Percentiles rank a stretch among this genome's conserved stretches.
These are phyloP conservation scores for Saccharomyces hybrid DNA, from an alignment of 1,139 yeast genomes.

Conservation along the genomic window DNA sequence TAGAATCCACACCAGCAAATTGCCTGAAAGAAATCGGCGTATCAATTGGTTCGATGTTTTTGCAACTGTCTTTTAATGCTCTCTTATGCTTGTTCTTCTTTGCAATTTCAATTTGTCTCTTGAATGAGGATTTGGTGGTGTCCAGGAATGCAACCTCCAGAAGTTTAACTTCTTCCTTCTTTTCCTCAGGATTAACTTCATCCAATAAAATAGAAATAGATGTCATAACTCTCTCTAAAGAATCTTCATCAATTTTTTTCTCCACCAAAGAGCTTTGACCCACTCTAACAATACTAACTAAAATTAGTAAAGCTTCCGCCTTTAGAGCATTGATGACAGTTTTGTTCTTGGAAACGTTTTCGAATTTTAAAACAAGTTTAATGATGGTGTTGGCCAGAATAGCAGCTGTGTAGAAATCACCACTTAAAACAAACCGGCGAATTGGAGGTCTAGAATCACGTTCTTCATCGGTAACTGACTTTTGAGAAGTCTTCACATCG, in stretches of 20 bases:
- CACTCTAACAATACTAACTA: constrained; percentile 86
- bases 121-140: constrained; percentile 81
- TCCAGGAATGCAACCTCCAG: constrained; percentile 74
- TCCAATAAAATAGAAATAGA: constrained; percentile 75
- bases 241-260: constrained; percentile 87
- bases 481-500: constrained; percentile 25
- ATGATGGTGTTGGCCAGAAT: constrained; percentile 84
- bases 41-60: constrained; percentile 75
- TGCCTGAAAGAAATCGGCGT: constrained; percentile 80
- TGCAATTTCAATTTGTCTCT: constrained; percentile 49
- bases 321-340: constrained; percentile 71
- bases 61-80: constrained; percentile 54
- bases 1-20: constrained; percentile 48
- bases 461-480: constrained; percentile 19
- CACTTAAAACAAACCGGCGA: constrained; percentile 73
- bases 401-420: constrained; percentile 88
- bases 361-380: constrained; percentile 76
- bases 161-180: constrained; percentile 36
- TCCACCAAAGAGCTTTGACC: constrained; percentile 76
- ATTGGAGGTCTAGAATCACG: constrained; percentile 54
- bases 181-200: constrained; percentile 42
- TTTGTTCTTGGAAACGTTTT: constrained; percentile 47
- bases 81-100: constrained; percentile 46
- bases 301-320: constrained; percentile 89
- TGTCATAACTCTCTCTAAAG: constrained; percentile 81